These are phyloP conservation scores for Verticillium zaregamsianum DNA, from an alignment of 2,329 filamentous ascomycete genomes.

Conservation along the genomic window DNA sequence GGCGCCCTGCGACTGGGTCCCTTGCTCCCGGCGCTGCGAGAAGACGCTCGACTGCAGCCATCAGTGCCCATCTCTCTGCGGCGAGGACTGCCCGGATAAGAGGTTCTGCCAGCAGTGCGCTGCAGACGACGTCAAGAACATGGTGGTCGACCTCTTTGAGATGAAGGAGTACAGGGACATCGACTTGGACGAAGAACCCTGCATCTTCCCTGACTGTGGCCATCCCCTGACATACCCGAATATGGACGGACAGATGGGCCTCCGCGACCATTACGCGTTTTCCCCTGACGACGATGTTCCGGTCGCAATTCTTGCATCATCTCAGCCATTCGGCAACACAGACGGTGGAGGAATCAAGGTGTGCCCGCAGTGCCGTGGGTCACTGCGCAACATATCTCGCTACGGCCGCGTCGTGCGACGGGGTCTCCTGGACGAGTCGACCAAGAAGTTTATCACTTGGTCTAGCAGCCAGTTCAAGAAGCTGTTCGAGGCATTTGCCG, in stretches of 20 bases:
- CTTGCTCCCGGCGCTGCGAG: constrained; percentile 58
- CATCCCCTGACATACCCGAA: constrained; percentile 58
- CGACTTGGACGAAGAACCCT: constrained; percentile 55
- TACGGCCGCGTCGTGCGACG: constrained; percentile 60
- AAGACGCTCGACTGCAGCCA: constrained; percentile 54
- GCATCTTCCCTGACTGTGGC: constrained; percentile 58
- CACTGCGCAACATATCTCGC: constrained; percentile 51
- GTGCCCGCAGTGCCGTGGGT: constrained; percentile 58
- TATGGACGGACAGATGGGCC: constrained; percentile 45
- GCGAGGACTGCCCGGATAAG: constrained; percentile 52
- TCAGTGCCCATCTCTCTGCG: constrained; percentile 61
- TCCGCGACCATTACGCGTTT: constrained; percentile 30
- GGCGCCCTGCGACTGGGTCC: constrained; percentile 63
- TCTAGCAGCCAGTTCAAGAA: constrained; percentile 30
- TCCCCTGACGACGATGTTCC: constrained; percentile 39
- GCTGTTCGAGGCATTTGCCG: constrained; percentile 29
- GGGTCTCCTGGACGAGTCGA: constrained; percentile 57
- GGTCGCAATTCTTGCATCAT: constrained; percentile 23
- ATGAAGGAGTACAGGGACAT: constrained; percentile 51
- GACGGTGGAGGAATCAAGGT: constrained; percentile 26
- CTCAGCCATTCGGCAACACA: constrained; percentile 45
- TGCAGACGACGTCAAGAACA: constrained; percentile 34
- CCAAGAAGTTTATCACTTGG: constrained; percentile 60
- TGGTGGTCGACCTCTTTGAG: constrained; percentile 52
- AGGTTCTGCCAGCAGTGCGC: constrained; percentile 55